Evolutionary conservation across 805 yeast genomes (phyloP).

Genomic region (Cyberlindnera mississippiensis): DNA sequence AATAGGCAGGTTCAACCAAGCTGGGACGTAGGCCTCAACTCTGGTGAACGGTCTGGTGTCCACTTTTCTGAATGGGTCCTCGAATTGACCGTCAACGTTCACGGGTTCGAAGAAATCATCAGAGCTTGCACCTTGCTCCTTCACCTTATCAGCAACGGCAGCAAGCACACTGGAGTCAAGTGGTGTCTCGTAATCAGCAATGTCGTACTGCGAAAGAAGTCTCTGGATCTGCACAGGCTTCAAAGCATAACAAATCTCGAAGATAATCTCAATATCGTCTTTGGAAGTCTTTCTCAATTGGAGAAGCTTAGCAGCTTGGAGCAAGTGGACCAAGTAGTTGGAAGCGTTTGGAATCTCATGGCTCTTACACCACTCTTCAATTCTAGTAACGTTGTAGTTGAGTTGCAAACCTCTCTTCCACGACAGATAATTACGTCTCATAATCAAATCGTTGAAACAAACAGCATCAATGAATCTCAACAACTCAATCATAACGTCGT

Average conservation of each 20-base stretch:
- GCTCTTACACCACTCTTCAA: conserved; percentile 97
- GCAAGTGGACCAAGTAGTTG: conserved; percentile 74
- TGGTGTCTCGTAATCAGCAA: conserved; percentile 94
- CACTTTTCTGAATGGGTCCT: conserved; percentile 77
- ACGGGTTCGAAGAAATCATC: conserved; percentile 69
- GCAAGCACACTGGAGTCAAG: conserved; percentile 76
- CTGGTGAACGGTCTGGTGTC: conserved; percentile 73
- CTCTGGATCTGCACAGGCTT: conserved; percentile 96
- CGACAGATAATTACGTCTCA: conserved; percentile 90
- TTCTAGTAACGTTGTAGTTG: conserved; percentile 91
- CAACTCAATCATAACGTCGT: conserved; percentile 78
- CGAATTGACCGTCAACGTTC: conserved; percentile 69
- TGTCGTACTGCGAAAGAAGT: conserved; percentile 80
- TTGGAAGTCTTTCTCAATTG: conserved; percentile 87
- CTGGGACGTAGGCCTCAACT: conserved; percentile 90
- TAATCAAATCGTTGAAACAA: conserved; percentile 91
- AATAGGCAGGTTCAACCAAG: conserved; percentile 85
- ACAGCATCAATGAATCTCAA: conserved; percentile 84
- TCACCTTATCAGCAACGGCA: conserved; percentile 76
- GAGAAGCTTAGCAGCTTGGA: conserved; percentile 89
- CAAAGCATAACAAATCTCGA: conserved; percentile 91
- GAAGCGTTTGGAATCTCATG: conserved; percentile 89
- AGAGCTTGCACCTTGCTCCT: conserved; percentile 48
- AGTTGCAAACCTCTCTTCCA: conserved; percentile 98
- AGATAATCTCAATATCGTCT: conserved; percentile 86